Base-by-base conservation (phyloP, 768 basidiomycete genomes). In the Amanita muscaria region DNA sequence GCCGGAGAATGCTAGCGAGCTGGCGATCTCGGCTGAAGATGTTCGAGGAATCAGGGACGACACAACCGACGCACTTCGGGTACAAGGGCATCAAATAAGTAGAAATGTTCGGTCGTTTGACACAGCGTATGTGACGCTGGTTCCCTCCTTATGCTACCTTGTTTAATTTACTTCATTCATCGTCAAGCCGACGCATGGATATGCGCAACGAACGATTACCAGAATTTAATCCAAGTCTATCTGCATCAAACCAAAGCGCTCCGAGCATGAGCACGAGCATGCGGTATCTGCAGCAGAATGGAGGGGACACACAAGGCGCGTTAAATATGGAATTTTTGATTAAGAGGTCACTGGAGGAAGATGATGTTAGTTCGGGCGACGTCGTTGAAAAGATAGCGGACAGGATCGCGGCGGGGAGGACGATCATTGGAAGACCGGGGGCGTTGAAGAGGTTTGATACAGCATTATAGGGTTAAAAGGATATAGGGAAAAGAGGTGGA, bases 161-260 rank as follows among this genome's bases (percentile, higher is more conserved):
- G 22, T 11, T 7, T 2, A 11, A 23, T 24, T 16, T 41, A 8
- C 16, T 30, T 12, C 32, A 22, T 38, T 24, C 34, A 33, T 29
- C 29, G 30, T 32, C 54, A 6, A 85, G 83, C 29, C 86, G 87
- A 41, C 77, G 77, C 16, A 76, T 78, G 27, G 86, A 88, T 62
- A 55, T 82, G 19, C 67, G 70, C 38, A 89, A 89, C 63, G 86
- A 88, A 58, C 80, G 83, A 45, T 61, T 89, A 15, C 87, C 86
- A 2, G 63, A 68, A 45, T 76, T 77, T 63, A 61, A 72, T 52
- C 58, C 66, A 51, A 51, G 51, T 46, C 33, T 56, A 4, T 25
- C 21, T 12, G 14, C 32, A 11, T 61, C 70, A 4, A 67, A 72
- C 44, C 79, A 79, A 56, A 69, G 81, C 1, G 76, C 72, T 12